Evolutionary conservation across 768 basidiomycete genomes (phyloP).

Genomic region (Aureoboletus auriporus): DNA sequence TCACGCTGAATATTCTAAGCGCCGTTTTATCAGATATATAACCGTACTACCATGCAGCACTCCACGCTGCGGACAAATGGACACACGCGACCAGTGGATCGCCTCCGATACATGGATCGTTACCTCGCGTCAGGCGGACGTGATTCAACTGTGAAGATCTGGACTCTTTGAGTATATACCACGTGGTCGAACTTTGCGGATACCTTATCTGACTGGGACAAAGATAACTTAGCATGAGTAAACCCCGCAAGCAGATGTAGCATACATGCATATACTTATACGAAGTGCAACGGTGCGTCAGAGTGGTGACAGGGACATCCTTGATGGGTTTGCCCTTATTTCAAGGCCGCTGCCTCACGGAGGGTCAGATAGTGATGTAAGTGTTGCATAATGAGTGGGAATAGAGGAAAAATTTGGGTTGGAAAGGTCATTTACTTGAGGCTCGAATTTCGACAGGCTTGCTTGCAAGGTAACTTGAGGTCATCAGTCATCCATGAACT

Average conservation of each 20-base stretch:
- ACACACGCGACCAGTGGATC: slow-evolving; percentile 86
- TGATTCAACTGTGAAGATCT: slow-evolving; percentile 85
- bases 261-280: slow-evolving; percentile 16
- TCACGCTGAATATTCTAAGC: background rate
- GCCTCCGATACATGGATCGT: slow-evolving; percentile 91
- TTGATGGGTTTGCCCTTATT: too few relatives aligned
- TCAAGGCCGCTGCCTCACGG: too few relatives aligned
- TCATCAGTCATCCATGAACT: too few relatives aligned
- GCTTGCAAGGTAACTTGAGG: too few relatives aligned
- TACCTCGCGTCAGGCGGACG: slow-evolving; percentile 90
- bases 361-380: too few relatives aligned
- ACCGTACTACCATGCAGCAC: slow-evolving; percentile 89
- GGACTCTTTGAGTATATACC: slow-evolving; percentile 66
- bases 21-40: slow-evolving; percentile 65
- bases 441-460: too few relatives aligned
- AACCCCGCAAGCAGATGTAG: slow-evolving; percentile 22
- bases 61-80: slow-evolving; percentile 85
- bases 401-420: too few relatives aligned
- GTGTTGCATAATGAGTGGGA: too few relatives aligned
- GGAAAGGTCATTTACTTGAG: too few relatives aligned
- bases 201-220: slow-evolving; percentile 14
- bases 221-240: slow-evolving; percentile 19
- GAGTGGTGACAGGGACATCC: too few relatives aligned
- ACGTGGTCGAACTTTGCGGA: background rate
- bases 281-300: too few relatives aligned